A percentile compares a stretch with the other conserved stretches of the same genome.
Conservation (phyloP, 495 filamentous ascomycete genomes). For the Lindgomyces ingoldianus region DNA sequence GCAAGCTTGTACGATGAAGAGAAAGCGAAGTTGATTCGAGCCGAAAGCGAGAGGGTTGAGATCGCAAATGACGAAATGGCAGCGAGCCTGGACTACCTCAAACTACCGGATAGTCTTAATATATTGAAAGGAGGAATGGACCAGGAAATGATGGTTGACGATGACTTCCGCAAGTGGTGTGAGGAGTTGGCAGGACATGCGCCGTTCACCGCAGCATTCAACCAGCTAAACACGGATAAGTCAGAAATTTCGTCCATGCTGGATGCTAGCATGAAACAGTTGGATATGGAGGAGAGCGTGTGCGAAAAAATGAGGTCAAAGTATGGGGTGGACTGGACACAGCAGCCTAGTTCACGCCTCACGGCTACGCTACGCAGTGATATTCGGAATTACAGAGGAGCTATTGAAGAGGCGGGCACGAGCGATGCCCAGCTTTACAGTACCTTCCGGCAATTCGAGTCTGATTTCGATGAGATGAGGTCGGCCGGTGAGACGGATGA, state of each 20-base stretch:
- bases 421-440: slow-evolving; percentile 85
- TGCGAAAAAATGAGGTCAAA: slow-evolving; percentile 99
- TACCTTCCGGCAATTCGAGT: slow-evolving; percentile 79
- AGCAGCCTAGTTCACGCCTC: slow-evolving; percentile 87
- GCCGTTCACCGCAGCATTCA: slow-evolving; percentile 72
- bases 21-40: slow-evolving; percentile 92
- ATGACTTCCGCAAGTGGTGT: slow-evolving; percentile 92
- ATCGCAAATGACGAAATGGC: slow-evolving; percentile 93
- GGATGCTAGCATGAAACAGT: slow-evolving; percentile 77
- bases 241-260: slow-evolving; percentile 67
- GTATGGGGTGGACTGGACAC: slow-evolving; percentile 93
- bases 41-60: slow-evolving; percentile 90
- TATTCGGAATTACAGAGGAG: slow-evolving; percentile 79
- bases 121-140: slow-evolving; percentile 92
- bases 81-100: slow-evolving; percentile 89
- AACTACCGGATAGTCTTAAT: slow-evolving; percentile 84
- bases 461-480: slow-evolving; percentile 94
- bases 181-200: slow-evolving; percentile 84
- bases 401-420: slow-evolving; percentile 81
- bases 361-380: slow-evolving; percentile 86
- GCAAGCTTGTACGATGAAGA: slow-evolving; percentile 98
- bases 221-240: slow-evolving; percentile 75
- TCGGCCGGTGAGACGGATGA: slow-evolving; percentile 84
- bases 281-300: slow-evolving; percentile 95
- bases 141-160: slow-evolving; percentile 78